A percentile compares a stretch with the other conserved stretches of the same genome.
These are phyloP conservation scores for Fusarium nodosum DNA, from an alignment of 2,329 filamentous ascomycete species.

Conservation along the genomic window DNA sequence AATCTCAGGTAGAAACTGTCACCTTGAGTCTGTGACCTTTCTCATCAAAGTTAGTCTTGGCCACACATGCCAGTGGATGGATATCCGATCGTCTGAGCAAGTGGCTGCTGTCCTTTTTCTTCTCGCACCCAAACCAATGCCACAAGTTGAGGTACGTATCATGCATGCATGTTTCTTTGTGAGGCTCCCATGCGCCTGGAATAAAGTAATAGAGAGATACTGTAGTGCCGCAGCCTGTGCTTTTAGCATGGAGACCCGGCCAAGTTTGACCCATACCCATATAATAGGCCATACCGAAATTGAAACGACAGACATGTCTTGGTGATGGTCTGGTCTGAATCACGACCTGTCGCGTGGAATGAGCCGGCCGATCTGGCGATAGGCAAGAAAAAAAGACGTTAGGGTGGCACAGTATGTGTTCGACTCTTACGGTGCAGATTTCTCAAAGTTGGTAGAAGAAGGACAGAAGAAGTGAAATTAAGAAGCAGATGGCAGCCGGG, in stretches of 20 bases:
- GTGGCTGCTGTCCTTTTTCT: conserved; percentile 14
- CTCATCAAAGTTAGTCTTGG: conserved; percentile 13
- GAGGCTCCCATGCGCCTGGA: conserved; percentile 24
- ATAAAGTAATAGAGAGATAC: background rate
- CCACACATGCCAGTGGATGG: conserved; percentile 27
- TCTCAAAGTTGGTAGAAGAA: conserved; percentile 14
- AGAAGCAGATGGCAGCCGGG: conserved; percentile 9
- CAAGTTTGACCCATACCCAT: background rate
- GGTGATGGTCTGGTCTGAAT: conserved; percentile 33
- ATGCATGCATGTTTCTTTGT: conserved; percentile 5
- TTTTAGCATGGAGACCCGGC: conserved; percentile 1
- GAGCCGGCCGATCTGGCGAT: conserved; percentile 38
- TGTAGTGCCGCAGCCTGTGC: background rate
- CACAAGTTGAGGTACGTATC: conserved; percentile 20
- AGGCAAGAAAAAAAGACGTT: conserved; percentile 20
- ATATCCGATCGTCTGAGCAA: conserved; percentile 15
- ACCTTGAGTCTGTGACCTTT: conserved; percentile 17
- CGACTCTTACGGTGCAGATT: conserved; percentile 10
- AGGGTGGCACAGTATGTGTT: conserved; percentile 9
- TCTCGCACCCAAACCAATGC: background rate
- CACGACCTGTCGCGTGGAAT: conserved; percentile 25
- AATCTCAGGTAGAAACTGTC: conserved; percentile 17
- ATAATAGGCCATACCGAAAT: conserved; percentile 28
- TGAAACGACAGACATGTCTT: conserved; percentile 43
- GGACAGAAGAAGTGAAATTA: background rate